phyloP scores from a whole-genome alignment of 768 basidiomycete species.

The Amylocystis lapponica region DNA sequence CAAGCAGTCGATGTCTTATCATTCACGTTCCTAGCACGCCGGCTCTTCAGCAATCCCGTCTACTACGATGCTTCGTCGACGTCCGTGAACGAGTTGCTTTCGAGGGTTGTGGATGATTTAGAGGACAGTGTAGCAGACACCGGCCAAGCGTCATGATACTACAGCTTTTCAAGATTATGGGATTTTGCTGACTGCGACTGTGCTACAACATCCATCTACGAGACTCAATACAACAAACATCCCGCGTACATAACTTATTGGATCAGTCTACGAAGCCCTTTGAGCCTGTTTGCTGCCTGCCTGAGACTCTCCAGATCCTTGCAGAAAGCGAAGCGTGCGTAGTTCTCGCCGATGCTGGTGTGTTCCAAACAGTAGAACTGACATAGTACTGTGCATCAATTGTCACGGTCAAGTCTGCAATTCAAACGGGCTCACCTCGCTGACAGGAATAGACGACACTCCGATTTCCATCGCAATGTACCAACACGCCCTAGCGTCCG shows the following conservation, averaged over 20 bases:
- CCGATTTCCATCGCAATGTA: constrained; percentile 88
- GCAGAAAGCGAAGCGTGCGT: constrained; percentile 90
- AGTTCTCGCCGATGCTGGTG: constrained; percentile 77
- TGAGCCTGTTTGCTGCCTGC: constrained; percentile 77
- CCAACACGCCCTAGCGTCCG: constrained; percentile 72
- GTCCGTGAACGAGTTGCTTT: constrained; percentile 51
- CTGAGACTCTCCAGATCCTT: constrained; percentile 86
- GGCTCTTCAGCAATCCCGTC: constrained; percentile 72
- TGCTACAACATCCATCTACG: neutral
- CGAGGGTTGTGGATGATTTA: constrained; percentile 59
- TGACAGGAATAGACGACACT: constrained; percentile 91
- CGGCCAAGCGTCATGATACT: neutral
- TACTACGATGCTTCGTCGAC: constrained; percentile 64
- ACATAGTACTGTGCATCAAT: constrained; percentile 3
- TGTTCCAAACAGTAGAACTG: constrained; percentile 94
- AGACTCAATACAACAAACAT: neutral
- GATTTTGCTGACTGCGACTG: neutral
- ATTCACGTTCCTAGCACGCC: constrained; percentile 72
- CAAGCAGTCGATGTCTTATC: constrained; percentile 72
- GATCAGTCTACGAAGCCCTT: constrained; percentile 19
- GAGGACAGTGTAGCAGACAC: constrained; percentile 14
- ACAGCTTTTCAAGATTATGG: neutral
- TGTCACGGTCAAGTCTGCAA: neutral
- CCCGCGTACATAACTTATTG: neutral
- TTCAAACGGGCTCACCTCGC: constrained; percentile 60